Base-by-base conservation (phyloP, 163 green algal genomes). In the Trebouxia gelatinosa region DNA sequence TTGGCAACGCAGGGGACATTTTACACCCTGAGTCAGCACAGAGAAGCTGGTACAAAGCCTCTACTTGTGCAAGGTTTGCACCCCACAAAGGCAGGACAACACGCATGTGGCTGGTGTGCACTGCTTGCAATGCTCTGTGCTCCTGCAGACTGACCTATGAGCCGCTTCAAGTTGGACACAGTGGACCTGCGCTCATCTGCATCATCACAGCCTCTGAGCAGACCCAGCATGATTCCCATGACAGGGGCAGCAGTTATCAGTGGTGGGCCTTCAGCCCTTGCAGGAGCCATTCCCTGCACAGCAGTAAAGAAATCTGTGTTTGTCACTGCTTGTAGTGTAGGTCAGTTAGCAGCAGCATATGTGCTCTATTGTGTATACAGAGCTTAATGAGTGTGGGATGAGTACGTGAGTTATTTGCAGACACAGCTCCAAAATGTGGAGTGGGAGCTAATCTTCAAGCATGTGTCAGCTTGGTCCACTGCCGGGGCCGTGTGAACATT, bases 141-240 rank as follows among this genome's bases (percentile, higher is more conserved):
- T 23, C 48, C 26, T 40, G 5, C 23, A 34, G 38, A 59, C 34
- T 38, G 21, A 83, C 74, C 74, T 34, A 84, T 79, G 26, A 89
- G 79, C 3, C n/a, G 9, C 59, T 68, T 70, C 21, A 89, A 80
- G 48, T 79, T 67, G 54, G 51, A 35, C 40, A 89, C 80, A 29
- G 82, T 80, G 13, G 71, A 70, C 29, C 51, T 23, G 5, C 85
- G 75, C 80, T 86, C 76, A 5, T 29, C 50, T 16, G 71, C 82
- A 32, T 74, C 61, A 35, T 77, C 66, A 43, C 74, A 81, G 57
- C 70, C 77, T 2, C 37, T 66, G 26, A 81, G 81, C 51, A 82
- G 66, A 31, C 54, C 61, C 59, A 82, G 57, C 78, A 83, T 74
- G 64, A 86, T 79, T 38, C 79, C 74, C 75, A 86, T 77, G 0